These are phyloP conservation scores for Paramecium sonneborni DNA, from an alignment of 73 alveolate genomes.

Conservation along the genomic window DNA sequence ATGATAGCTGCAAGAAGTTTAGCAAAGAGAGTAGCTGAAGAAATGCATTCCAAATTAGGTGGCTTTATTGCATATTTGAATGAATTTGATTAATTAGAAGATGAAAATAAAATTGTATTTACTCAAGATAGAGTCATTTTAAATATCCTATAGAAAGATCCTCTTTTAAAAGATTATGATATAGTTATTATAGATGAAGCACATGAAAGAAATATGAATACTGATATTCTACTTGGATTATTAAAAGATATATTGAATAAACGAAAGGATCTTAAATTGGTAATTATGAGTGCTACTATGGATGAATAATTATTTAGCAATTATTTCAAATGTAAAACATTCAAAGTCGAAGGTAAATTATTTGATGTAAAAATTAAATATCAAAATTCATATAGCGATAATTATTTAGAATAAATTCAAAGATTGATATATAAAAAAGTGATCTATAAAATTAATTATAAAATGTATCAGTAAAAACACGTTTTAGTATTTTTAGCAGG, in stretches of 20 bases:
- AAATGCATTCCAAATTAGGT: conserved; percentile 98
- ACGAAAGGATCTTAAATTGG: conserved; percentile 92
- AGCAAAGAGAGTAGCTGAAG: conserved; percentile 90
- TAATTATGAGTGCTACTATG: conserved; percentile 99
- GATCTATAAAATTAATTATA: conserved; percentile 73
- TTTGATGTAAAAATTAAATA: conserved; percentile 98
- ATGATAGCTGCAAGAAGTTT: conserved; percentile 99
- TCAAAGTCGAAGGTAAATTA: conserved; percentile 96
- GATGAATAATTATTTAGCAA: conserved; percentile 98
- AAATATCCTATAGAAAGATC: conserved; percentile 96
- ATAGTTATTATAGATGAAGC: conserved; percentile 99
- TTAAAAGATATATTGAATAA: conserved; percentile 93
- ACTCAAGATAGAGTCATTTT: conserved; percentile 87
- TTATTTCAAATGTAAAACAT: conserved; percentile 96
- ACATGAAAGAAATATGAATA: conserved; percentile 99
- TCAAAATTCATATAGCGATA: conserved; percentile 94
- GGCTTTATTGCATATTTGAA: conserved; percentile 98
- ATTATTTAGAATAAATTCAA: conserved; percentile 94
- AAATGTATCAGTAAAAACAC: conserved; percentile 83
- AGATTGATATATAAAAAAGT: conserved; percentile 96
- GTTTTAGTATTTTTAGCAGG: conserved; percentile 98
- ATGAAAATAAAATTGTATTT: background rate
- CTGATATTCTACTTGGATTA: conserved; percentile 99
- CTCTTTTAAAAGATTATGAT: conserved; percentile 77
- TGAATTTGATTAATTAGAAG: conserved; percentile 95